A percentile compares a stretch with the other conserved stretches of the same genome.
Evolutionary conservation across 2,329 filamentous ascomycete genomes (phyloP).

Genomic region (Hymenoscyphus scutula): DNA sequence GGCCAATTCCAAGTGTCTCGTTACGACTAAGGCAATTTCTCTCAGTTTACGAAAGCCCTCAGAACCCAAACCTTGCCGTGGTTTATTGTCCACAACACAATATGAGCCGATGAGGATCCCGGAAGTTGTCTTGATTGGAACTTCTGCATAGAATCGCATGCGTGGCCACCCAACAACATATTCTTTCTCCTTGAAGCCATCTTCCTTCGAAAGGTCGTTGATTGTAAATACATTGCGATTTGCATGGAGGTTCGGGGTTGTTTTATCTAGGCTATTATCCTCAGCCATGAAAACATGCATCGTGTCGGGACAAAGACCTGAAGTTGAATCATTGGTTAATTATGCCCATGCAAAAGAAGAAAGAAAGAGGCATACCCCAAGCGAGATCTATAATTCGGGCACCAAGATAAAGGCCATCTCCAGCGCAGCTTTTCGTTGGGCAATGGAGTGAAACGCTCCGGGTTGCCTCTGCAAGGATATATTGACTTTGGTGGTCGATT

Average conservation of each 20-base stretch:
- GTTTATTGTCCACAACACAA: constrained; percentile 56
- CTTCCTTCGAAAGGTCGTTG: constrained; percentile 24
- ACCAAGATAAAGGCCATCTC: constrained; percentile 26
- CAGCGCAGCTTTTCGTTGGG: constrained; percentile 8
- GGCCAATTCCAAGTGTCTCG: constrained; percentile 59
- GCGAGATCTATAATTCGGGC: constrained; percentile 17
- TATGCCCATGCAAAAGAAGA: too few relatives aligned
- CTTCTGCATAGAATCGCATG: constrained; percentile 31
- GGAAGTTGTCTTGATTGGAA: constrained; percentile 27
- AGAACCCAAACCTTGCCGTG: constrained; percentile 48
- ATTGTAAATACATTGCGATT: constrained; percentile 23
- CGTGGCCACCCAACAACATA: constrained; percentile 26
- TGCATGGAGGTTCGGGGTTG: constrained; percentile 15
- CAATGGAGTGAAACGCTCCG: constrained; percentile 22
- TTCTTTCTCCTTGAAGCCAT: constrained; percentile 21
- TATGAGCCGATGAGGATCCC: constrained; percentile 54
- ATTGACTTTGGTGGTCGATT: constrained; percentile 26
- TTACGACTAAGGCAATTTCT: constrained; percentile 53
- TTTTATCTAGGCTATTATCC: constrained; percentile 17
- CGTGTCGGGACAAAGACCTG: constrained; percentile 27
- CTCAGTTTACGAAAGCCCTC: constrained; percentile 52
- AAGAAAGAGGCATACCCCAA: constrained; percentile 7
- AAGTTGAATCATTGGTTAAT: background rate
- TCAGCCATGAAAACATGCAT: constrained; percentile 25
- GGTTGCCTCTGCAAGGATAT: constrained; percentile 31